Evolutionary conservation across 78 protist species (phyloP).

Genomic region (Isochrysis galbana): DNA sequence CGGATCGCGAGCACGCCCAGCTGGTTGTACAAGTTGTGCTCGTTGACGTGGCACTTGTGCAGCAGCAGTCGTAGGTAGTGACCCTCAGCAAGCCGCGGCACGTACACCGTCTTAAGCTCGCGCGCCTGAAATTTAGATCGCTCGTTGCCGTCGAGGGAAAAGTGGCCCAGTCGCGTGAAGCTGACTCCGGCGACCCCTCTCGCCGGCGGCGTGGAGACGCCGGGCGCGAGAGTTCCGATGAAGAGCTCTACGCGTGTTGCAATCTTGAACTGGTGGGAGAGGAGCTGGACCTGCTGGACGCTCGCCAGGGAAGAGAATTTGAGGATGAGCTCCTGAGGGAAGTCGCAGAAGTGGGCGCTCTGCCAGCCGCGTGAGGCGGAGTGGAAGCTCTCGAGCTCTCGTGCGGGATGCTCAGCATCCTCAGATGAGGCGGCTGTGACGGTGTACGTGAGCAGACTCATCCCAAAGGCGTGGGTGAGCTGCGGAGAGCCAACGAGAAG

Average conservation of each 20-base stretch:
- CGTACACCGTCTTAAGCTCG: slow-evolving; percentile 56
- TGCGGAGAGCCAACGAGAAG: too few relatives aligned
- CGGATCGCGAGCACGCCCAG: slow-evolving; percentile 42
- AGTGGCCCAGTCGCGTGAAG: slow-evolving; percentile 41
- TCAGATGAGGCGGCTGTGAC: slow-evolving; percentile 13
- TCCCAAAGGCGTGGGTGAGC: too few relatives aligned
- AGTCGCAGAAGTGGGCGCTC: slow-evolving; percentile 23
- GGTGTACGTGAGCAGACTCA: not conserved
- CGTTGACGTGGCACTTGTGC: slow-evolving; percentile 57
- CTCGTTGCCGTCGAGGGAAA: slow-evolving; percentile 33
- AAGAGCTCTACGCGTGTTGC: slow-evolving; percentile 46
- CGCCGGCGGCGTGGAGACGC: not conserved
- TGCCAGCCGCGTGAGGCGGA: slow-evolving; percentile 51
- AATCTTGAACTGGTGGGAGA: slow-evolving; percentile 47
- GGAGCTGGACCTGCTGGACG: slow-evolving; percentile 32
- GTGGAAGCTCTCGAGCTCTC: slow-evolving; percentile 29
- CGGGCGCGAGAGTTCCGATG: not conserved
- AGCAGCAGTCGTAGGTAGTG: slow-evolving; percentile 1
- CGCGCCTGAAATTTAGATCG: slow-evolving; percentile 38
- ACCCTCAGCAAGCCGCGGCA: not conserved
- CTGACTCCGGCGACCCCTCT: not conserved
- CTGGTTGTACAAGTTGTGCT: slow-evolving; percentile 50
- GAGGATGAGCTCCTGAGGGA: slow-evolving; percentile 54
- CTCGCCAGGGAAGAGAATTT: not conserved
- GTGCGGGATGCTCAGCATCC: slow-evolving; percentile 33